Conservation (phyloP, 2,329 filamentous ascomycete genomes). For the Colletotrichum ledebouriae region DNA sequence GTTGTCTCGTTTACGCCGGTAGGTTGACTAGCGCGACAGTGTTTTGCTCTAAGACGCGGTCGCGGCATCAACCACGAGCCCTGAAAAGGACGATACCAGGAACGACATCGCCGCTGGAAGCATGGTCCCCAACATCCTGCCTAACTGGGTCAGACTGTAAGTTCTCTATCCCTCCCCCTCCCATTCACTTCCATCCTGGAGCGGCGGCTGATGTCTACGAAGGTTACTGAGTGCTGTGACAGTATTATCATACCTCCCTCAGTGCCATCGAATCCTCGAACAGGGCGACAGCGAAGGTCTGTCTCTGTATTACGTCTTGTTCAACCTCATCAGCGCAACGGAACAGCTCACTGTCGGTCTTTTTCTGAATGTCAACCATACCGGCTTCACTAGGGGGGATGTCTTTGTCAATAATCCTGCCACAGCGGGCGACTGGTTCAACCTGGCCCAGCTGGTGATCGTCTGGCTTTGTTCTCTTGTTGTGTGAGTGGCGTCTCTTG, state of each 20-base stretch:
- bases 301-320: constrained; percentile 20
- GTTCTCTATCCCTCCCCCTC: neutral
- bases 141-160: constrained; percentile 22
- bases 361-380: constrained; percentile 22
- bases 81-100: too few relatives aligned
- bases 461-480: constrained; percentile 17
- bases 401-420: constrained; percentile 30
- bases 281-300: constrained; percentile 25
- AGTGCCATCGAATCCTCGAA: constrained; percentile 24
- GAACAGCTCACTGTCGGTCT: constrained; percentile 24
- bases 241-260: constrained; percentile 17
- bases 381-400: neutral
- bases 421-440: constrained; percentile 31
- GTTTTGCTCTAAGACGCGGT: too few relatives aligned
- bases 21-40: too few relatives aligned
- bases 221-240: constrained; percentile 18
- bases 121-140: constrained; percentile 25
- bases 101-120: neutral
- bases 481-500: neutral
- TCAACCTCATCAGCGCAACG: constrained; percentile 21
- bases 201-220: neutral
- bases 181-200: neutral
- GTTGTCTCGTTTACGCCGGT: too few relatives aligned
- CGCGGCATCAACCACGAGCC: too few relatives aligned
- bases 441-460: constrained; percentile 19